Conservation (phyloP, 371 early-diverging fungal genomes). For the Mucor saturninus region DNA sequence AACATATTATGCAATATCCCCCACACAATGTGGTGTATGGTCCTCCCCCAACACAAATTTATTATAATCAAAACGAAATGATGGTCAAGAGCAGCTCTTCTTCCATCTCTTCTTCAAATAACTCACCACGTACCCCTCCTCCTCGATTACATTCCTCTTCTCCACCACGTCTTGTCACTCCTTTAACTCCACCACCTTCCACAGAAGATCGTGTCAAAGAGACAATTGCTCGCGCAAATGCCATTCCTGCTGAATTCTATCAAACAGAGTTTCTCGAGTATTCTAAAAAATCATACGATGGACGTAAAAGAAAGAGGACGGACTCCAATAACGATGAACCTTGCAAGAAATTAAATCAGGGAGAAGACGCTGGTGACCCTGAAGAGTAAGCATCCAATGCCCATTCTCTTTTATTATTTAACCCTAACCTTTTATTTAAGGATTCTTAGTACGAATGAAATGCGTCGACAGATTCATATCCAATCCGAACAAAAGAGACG, state of each 20-base stretch:
- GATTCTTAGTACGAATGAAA: slow-evolving; percentile 22
- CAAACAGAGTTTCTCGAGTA: slow-evolving; percentile 52
- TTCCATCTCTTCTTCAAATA: neutral
- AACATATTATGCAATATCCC: neutral
- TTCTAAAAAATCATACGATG: slow-evolving; percentile 43
- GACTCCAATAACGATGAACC: slow-evolving; percentile 23
- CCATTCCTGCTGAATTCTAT: slow-evolving; percentile 46
- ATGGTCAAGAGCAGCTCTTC: neutral
- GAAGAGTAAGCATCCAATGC: slow-evolving; percentile 5
- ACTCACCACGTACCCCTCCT: neutral
- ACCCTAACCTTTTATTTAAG: neutral
- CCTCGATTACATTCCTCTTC: neutral
- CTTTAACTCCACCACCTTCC: slow-evolving; percentile 17
- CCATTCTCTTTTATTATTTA: too few species aligned
- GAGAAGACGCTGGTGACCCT: slow-evolving; percentile 9
- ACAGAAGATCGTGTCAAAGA: slow-evolving; percentile 33
- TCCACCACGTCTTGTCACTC: slow-evolving; percentile 9
- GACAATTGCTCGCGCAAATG: slow-evolving; percentile 48
- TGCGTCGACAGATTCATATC: slow-evolving; percentile 39
- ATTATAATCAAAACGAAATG: neutral
- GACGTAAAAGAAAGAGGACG: slow-evolving; percentile 30
- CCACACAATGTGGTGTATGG: neutral
- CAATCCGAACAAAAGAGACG: slow-evolving; percentile 43
- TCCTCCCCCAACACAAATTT: neutral
- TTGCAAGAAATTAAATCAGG: slow-evolving; percentile 7